Evolutionary conservation across 352 stramenopile species (phyloP).

Genomic region (Pythium biforme): DNA sequence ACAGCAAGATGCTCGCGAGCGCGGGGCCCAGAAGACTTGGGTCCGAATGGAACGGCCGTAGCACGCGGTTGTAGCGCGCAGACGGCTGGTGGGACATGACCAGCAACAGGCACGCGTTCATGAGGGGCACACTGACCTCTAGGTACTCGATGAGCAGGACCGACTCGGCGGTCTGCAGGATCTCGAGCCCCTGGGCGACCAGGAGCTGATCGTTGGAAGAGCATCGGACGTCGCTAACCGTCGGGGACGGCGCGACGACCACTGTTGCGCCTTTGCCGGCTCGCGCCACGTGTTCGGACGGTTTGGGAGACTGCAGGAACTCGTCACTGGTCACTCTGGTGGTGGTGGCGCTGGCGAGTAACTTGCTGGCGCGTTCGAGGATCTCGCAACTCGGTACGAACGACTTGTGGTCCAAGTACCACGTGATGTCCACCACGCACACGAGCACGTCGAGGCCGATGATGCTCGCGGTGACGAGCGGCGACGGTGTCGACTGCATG

Average conservation of each 20-base stretch:
- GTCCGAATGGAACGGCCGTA: constrained; percentile 2
- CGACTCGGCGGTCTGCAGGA: constrained; percentile 16
- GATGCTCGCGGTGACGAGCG: not conserved
- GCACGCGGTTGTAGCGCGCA: constrained; percentile 5
- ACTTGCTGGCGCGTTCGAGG: not conserved
- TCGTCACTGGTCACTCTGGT: not conserved
- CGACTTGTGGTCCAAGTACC: not conserved
- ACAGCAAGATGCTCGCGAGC: not conserved
- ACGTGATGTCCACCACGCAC: not conserved
- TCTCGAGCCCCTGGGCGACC: constrained; percentile 4
- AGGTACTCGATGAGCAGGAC: constrained; percentile 22
- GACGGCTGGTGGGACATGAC: constrained; percentile 8
- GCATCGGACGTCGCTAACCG: too few relatives aligned
- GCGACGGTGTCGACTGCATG: constrained; percentile 2
- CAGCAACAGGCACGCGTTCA: constrained; percentile 5
- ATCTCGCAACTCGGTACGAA: not conserved
- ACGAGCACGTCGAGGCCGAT: not conserved
- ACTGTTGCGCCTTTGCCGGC: not conserved
- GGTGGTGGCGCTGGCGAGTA: not conserved
- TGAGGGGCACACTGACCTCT: constrained; percentile 7
- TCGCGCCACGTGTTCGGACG: not conserved
- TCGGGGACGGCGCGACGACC: too few relatives aligned
- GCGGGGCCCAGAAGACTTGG: not conserved
- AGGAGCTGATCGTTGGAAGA: not conserved
- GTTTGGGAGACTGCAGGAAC: not conserved